phyloP scores from a whole-genome alignment of 371 early-diverging fungal species.

The Lichtheimia ramosa region DNA sequence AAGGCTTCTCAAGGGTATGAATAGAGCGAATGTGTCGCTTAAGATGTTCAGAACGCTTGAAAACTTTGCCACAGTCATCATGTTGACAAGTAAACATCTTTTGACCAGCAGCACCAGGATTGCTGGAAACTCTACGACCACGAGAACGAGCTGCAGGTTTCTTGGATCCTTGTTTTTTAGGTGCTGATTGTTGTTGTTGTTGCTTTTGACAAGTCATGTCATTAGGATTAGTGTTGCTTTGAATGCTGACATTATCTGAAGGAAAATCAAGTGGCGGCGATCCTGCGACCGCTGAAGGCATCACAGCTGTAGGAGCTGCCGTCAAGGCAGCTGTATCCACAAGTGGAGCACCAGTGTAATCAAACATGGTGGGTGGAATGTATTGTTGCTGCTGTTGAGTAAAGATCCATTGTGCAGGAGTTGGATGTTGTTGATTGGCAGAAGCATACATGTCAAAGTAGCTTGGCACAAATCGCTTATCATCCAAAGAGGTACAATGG shows the following conservation, averaged over 20 bases:
- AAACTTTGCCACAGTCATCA: constrained; percentile 69
- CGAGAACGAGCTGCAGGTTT: constrained; percentile 28
- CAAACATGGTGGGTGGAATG: not conserved
- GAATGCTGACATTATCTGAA: not conserved
- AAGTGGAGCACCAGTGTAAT: constrained; percentile 2
- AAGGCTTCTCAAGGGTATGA: constrained; percentile 56
- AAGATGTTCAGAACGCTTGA: constrained; percentile 83
- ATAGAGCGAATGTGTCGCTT: constrained; percentile 74
- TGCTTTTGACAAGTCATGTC: not conserved
- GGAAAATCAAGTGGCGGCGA: not conserved
- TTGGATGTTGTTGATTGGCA: not conserved
- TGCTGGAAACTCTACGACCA: constrained; percentile 47
- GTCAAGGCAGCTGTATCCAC: constrained; percentile 26
- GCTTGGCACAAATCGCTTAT: constrained; percentile 1
- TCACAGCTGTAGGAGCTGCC: constrained; percentile 24
- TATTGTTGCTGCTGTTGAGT: not conserved
- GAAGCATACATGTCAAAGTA: not conserved
- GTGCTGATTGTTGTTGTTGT: not conserved
- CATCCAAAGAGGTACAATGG: constrained; percentile 6
- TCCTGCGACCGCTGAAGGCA: constrained; percentile 8
- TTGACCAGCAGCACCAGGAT: constrained; percentile 25
- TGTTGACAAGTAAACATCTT: constrained; percentile 52
- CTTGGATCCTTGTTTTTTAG: not conserved
- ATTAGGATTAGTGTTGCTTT: constrained; percentile 5
- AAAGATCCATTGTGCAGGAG: not conserved